These are phyloP conservation scores for Rhynchospora pubera DNA, from an alignment of 176 grass and related monocot genomes.

Conservation along the genomic window DNA sequence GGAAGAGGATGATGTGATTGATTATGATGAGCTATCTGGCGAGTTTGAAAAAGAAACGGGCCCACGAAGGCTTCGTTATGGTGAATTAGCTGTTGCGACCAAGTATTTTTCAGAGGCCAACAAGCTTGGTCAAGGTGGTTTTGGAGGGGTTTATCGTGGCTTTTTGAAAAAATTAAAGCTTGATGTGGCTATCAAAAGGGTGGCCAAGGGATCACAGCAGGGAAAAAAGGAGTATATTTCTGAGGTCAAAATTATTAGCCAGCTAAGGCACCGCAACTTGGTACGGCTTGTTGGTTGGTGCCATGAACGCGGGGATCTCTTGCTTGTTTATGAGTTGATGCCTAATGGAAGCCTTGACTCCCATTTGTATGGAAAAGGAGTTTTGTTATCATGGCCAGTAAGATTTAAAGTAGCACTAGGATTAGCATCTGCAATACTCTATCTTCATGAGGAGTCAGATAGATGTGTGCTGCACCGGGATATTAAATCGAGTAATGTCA, in stretches of 20 bases:
- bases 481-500: conserved; percentile 79
- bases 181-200: conserved; percentile 74
- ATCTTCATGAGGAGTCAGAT: conserved; percentile 66
- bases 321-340: conserved; percentile 79
- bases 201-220: conserved; percentile 54
- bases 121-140: conserved; percentile 77
- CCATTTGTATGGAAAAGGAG: conserved; percentile 45
- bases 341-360: conserved; percentile 78
- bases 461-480: conserved; percentile 64
- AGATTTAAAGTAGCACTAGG: conserved; percentile 45
- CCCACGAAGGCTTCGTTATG: conserved; percentile 42
- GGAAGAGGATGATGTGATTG: conserved; percentile 25
- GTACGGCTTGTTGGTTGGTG: conserved; percentile 81
- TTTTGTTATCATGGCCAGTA: conserved; percentile 35
- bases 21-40: conserved; percentile 47
- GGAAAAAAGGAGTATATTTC: conserved; percentile 62
- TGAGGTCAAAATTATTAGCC: conserved; percentile 87
- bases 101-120: conserved; percentile 54
- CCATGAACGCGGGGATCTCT: conserved; percentile 69
- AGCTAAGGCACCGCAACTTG: conserved; percentile 57
- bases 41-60: conserved; percentile 51
- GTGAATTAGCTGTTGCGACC: conserved; percentile 47
- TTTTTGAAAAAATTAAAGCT: conserved; percentile 37
- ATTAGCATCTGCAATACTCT: conserved; percentile 63
- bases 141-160: conserved; percentile 65